These are phyloP conservation scores for Mortierella sp. DNA, from an alignment of 371 early-diverging fungal species.

Conservation along the genomic window DNA sequence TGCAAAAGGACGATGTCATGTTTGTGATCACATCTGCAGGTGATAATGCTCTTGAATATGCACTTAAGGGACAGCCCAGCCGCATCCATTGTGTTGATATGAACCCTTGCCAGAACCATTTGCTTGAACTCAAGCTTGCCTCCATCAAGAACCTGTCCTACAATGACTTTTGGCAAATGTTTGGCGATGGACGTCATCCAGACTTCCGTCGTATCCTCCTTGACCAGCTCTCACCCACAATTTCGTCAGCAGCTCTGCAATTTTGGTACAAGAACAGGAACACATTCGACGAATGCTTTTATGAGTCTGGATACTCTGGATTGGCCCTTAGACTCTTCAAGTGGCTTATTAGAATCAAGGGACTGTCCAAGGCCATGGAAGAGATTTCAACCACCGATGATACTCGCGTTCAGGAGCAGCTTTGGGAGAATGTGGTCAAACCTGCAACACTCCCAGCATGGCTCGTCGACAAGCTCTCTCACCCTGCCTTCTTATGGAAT, in stretches of 20 bases:
- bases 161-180: slow-evolving; percentile 83
- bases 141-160: slow-evolving; percentile 71
- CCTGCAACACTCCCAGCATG: slow-evolving; percentile 72
- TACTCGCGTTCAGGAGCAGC: slow-evolving; percentile 70
- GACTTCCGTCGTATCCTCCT: slow-evolving; percentile 74
- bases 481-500: slow-evolving; percentile 89
- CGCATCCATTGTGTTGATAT: slow-evolving; percentile 88
- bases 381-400: slow-evolving; percentile 68
- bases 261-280: slow-evolving; percentile 81
- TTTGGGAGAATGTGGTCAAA: slow-evolving; percentile 77
- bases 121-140: slow-evolving; percentile 87
- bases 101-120: slow-evolving; percentile 92
- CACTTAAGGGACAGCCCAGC: slow-evolving; percentile 74
- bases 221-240: slow-evolving; percentile 76
- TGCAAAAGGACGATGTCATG: slow-evolving; percentile 77
- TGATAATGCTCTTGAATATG: slow-evolving; percentile 89
- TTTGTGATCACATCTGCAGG: slow-evolving; percentile 90
- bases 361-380: slow-evolving; percentile 69
- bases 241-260: slow-evolving; percentile 82
- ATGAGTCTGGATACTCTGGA: slow-evolving; percentile 89
- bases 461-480: slow-evolving; percentile 75
- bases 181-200: slow-evolving; percentile 80
- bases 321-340: slow-evolving; percentile 79
- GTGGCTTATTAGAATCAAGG: slow-evolving; percentile 72
- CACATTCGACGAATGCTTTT: slow-evolving; percentile 74